These are phyloP conservation scores for Stentor coeruleus DNA, from an alignment of 73 alveolate species.

Conservation along the genomic window DNA sequence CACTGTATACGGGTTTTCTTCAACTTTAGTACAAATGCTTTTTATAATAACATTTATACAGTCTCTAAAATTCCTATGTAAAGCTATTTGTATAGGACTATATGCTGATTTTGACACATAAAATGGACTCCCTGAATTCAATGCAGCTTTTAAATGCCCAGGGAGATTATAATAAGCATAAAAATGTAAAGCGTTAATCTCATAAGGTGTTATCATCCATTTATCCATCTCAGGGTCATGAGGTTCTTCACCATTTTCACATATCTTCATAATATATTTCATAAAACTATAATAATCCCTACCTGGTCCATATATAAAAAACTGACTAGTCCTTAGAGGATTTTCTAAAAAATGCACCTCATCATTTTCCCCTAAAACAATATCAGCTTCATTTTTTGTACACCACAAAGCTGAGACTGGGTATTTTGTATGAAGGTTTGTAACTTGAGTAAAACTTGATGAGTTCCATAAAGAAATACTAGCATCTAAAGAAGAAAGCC, in stretches of 20 bases:
- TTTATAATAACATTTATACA: neutral
- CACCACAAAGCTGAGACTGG: neutral
- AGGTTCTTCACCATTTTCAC: neutral
- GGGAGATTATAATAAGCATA: constrained; percentile 25
- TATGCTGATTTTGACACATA: neutral
- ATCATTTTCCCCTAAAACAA: neutral
- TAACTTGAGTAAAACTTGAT: neutral
- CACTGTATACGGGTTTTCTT: constrained; percentile 8
- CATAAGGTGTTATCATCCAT: neutral
- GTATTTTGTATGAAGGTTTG: neutral
- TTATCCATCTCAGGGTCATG: constrained; percentile 1
- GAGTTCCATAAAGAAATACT: neutral
- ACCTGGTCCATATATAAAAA: constrained; percentile 16
- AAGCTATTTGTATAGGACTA: neutral
- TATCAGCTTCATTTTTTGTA: neutral
- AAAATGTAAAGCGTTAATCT: neutral
- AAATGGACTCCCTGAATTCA: neutral
- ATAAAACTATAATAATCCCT: neutral
- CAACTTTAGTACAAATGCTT: neutral
- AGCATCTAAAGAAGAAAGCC: neutral
- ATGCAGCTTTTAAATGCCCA: neutral
- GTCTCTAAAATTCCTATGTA: neutral
- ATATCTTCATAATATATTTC: neutral
- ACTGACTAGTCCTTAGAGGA: neutral
- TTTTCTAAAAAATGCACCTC: too few relatives aligned